Percentiles rank a stretch among this genome's conserved stretches.
Evolutionary conservation across 345 rosid species (phyloP).

Genomic region (Triadica sebifera): DNA sequence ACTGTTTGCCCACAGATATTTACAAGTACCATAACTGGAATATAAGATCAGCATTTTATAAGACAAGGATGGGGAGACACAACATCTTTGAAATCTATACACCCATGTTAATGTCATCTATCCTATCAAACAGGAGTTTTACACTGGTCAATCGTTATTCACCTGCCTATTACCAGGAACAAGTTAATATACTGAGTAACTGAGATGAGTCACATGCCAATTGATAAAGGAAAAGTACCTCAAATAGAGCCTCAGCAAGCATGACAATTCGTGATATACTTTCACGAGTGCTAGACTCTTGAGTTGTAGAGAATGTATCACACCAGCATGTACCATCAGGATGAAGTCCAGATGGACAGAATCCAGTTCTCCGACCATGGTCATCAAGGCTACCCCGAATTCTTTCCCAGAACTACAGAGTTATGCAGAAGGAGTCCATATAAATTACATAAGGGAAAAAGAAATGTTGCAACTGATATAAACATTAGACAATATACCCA

Average conservation of each 20-base stretch:
- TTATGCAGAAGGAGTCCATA: conserved; percentile 7
- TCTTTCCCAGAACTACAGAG: conserved; percentile 60
- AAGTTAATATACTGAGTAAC: background rate
- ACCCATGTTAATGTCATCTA: background rate
- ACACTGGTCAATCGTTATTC: background rate
- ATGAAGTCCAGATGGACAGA: conserved; percentile 67
- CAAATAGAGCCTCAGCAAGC: conserved; percentile 85
- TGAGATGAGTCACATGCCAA: background rate
- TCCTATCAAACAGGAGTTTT: background rate
- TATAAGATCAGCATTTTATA: background rate
- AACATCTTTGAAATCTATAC: background rate
- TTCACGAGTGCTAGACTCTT: conserved; percentile 51
- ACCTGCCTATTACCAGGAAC: background rate
- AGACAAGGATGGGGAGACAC: background rate
- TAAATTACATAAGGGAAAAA: background rate
- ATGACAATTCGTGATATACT: conserved; percentile 70
- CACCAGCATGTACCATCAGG: conserved; percentile 63
- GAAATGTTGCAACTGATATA: background rate
- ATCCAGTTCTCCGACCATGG: conserved; percentile 31
- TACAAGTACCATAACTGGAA: background rate
- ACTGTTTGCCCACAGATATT: background rate
- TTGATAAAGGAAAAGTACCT: conserved; percentile 39
- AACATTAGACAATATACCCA: background rate
- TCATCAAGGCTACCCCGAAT: conserved; percentile 48
- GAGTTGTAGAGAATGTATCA: conserved; percentile 41